Base-by-base conservation (phyloP, 2,329 filamentous ascomycete genomes). In the Delphinella strobiligena region DNA sequence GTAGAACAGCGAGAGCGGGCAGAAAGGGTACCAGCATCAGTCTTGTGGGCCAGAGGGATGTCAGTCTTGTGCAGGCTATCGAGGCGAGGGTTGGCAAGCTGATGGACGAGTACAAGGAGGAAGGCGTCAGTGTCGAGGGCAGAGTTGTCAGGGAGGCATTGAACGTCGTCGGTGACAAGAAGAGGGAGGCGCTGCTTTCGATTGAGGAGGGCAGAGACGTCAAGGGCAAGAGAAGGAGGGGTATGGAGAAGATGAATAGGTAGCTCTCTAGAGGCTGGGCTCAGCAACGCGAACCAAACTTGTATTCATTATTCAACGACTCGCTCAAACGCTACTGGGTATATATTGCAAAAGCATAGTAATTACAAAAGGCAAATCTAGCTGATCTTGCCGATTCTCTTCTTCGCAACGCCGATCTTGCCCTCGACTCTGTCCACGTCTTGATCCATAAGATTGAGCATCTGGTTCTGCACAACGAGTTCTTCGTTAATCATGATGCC, bases 171-270 rank as follows among this genome's bases (percentile, higher is more conserved):
- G 81, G 83, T n/a, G 84, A 93, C 68, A 93, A 89, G 74, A 95
- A 94, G 72, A 74, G 88, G 42, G 87, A 95, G 63, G 91, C 89
- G 1, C 58, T 89, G 58, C 61, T 95, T 51, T 85, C 93, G 61
- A 85, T 96, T 48, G 91, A 95, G 58, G 86, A 96, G 62, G 82
- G 84, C 9, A 80, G 82, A 51, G 88, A 96, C 62, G 86, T 95
- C 4, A 77, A 82, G 41, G 91, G 91, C n/a, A 91, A 93, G 67
- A 68, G 75, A 49, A 68, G 66, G 50, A 69, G 49, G 38, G 58
- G 59, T 53, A 17, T 37, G 14, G 48, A 47, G 45, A 49, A 39
- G 41, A 37, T 38, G 16, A 39, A 38, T 7, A 27, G 22, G 41
- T 19, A 24, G 22, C n/a, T n/a, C n/a, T n/a, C n/a, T n/a, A n/a